These are phyloP conservation scores for Gracilariopsis chorda DNA, from an alignment of 23 red algal species.

Conservation along the genomic window DNA sequence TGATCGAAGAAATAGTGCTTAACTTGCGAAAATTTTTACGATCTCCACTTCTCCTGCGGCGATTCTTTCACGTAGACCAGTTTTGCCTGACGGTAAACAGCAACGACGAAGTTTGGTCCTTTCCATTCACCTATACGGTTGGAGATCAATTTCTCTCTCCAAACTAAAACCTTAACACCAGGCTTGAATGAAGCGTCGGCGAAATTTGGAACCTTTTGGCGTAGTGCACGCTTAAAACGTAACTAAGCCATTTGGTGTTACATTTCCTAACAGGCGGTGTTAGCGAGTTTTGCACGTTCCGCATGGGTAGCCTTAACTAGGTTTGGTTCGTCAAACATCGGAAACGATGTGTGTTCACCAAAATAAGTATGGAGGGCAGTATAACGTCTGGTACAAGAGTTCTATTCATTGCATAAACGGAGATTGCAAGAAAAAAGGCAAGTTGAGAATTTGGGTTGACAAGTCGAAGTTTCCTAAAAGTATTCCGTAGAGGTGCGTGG, in stretches of 20 bases:
- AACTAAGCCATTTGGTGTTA: background rate
- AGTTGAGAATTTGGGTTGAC: background rate
- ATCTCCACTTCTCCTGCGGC: background rate
- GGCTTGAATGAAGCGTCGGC: background rate
- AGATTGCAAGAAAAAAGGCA: background rate
- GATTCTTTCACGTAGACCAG: conserved; percentile 7
- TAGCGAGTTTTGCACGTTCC: background rate
- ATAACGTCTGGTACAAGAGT: conserved; percentile 1
- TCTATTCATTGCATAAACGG: background rate
- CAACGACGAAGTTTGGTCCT: conserved; percentile 3
- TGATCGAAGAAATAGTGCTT: background rate
- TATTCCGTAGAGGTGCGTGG: background rate
- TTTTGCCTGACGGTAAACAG: background rate
- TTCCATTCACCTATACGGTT: conserved; percentile 21
- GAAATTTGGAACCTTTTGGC: background rate
- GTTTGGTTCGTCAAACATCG: background rate
- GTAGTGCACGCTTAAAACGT: background rate
- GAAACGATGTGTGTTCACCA: background rate
- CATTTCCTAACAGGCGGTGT: conserved; percentile 14
- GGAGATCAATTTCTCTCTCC: background rate
- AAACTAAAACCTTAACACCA: conserved; percentile 16
- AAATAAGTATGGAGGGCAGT: background rate
- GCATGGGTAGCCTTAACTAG: background rate
- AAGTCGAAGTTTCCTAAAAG: background rate
- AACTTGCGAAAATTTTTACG: conserved; percentile 21